phyloP scores from a whole-genome alignment of 2,329 filamentous ascomycete genomes.

The Pyricularia sp. region DNA sequence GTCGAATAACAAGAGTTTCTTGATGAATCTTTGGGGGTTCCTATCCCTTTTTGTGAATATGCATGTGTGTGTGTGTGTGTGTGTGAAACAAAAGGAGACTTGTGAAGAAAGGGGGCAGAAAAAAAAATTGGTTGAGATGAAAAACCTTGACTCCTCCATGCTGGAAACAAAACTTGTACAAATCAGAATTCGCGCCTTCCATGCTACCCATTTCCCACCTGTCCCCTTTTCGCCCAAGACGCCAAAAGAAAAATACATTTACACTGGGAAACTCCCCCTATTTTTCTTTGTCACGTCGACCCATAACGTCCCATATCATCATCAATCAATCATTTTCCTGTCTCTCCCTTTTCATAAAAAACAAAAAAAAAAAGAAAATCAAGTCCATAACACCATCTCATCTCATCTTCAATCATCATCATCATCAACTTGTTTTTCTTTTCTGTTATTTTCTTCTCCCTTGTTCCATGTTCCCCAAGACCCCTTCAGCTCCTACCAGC shows the following conservation, averaged over 20 bases:
- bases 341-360: too few species aligned
- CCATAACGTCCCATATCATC: not conserved
- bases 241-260: not conserved
- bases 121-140: too few species aligned
- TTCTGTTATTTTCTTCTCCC: not conserved
- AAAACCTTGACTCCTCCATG: not conserved
- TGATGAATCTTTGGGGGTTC: too few species aligned
- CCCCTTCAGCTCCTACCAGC: not conserved
- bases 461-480: not conserved
- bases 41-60: too few species aligned
- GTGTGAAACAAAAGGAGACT: too few species aligned
- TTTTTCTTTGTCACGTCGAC: not conserved
- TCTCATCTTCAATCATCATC: too few species aligned
- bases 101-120: too few species aligned
- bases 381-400: not conserved
- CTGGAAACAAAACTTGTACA: conserved; percentile 1
- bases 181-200: not conserved
- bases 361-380: too few species aligned
- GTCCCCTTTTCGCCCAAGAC: not conserved
- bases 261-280: not conserved
- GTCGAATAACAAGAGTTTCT: too few species aligned
- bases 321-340: too few species aligned
- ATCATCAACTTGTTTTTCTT: not conserved
- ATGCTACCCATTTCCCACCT: not conserved
- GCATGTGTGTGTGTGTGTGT: too few species aligned